Base-by-base conservation (phyloP, 192 early-diverging fungal genomes). In the Podila epicladia region DNA sequence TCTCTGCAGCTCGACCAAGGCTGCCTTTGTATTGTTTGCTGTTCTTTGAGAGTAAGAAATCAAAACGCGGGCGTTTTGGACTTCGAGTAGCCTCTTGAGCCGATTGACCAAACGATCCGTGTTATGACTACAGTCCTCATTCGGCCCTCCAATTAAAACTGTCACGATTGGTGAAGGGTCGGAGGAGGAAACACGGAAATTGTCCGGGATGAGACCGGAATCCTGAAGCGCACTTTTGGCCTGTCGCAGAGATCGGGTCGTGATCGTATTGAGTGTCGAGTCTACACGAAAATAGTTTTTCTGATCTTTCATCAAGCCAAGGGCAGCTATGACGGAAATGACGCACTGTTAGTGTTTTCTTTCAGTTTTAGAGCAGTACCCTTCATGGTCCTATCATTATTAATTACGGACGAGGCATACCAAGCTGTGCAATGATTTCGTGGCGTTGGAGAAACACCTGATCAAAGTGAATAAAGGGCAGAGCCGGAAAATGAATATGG, bases 231-330 rank as follows among this genome's bases (percentile, higher is more conserved):
- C 65, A 33, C 38, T 48, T 38, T 45, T 67, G 3, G 71, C 60
- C 0, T 68, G 38, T 13, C 50, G 61, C 2, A 80, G 57, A 5
- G 71, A 73, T 57, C 69, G 69, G 0, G 70, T 24, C 7, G 66
- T 65, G 33, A 80, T 80, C 4, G 71, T 61, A 38, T 80, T 80
- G 45, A 80, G 71, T 1, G 77, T 72, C 5, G 77, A 80, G n/a
- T 65, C 64, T 24, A 73, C 55, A 11, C 71, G 35, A 48, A 73
- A 80, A 66, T 80, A 80, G n/a, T 80, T 80, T 22, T 73, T 80
- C 41, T 80, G 77, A 45, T 80, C 77, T 28, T 80, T 80, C 77
- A 80, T 80, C 33, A 69, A 38, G n/a, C 77, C 77, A n/a, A 80
- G n/a, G 20, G 45, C 77, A 53, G 71, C 76, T 79, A 48, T 26